Evolutionary conservation across 495 filamentous ascomycete species (phyloP), one percentile per base, ranked within the genome.

Genomic region (Amphirosellinia nigrospora): DNA sequence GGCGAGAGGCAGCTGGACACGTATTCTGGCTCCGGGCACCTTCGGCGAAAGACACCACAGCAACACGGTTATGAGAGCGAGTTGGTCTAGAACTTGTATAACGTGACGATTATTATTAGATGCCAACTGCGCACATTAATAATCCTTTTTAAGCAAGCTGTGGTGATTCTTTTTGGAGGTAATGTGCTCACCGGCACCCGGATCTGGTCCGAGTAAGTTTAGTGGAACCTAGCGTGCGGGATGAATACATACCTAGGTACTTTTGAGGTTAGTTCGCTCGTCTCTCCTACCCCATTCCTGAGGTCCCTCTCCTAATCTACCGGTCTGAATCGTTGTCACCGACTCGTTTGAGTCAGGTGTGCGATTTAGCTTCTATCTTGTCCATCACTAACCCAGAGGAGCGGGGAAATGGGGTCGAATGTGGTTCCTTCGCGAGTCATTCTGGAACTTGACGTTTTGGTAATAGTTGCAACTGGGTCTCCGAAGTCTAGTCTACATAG

Each of bases 1-100:
- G 46, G 63, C 34, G 63, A 53, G 30, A 52, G 34, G 28, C 32
- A 26, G 55, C 30, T 26, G 46, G 32, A 39, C 3, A 34, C 32
- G 5, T 6, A 34, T 21, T 38, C 41, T 64, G 23, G 7, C 63
- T 53, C 63, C 63, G 63, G 32, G 9, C 46, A 19, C 46, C 46
- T 21, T 65, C 63, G 63, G 63, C 30, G 34, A 53, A 52, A 65
- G 63, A 38, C 0, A 23, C 10, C 26, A 4, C 61, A 38, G 8
- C 6, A 38, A 5, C 16, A 9, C 6, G 30, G n/a, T 36, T 21
- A 2, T 13, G 23, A 23, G 10, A 52, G 10, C 16, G 7, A n/a
- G 11, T 28, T 13, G 30, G 55, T 34, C 10, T 36, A 11, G 1
- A n/a, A 1, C 10, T 8, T 9, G 15, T 8, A 10, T 26, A 58